Evolutionary conservation across 306 rosid species (phyloP).

Genomic region (Canavalia ensiformis): DNA sequence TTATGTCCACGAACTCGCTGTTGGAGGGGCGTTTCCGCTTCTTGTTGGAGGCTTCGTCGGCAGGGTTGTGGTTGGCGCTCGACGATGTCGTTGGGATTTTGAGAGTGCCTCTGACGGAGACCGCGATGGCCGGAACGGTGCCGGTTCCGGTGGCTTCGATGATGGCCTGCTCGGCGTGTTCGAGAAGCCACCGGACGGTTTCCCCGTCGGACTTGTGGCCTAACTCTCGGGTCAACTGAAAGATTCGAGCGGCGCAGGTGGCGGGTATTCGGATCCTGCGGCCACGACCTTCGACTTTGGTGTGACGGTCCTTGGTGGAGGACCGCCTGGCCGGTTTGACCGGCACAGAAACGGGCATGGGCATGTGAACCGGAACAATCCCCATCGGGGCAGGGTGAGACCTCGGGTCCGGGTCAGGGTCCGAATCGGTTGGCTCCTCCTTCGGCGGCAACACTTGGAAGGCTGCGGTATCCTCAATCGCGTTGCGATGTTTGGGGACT

Average conservation of each 20-base stretch:
- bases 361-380: conserved; percentile 31
- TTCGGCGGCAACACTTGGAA: conserved; percentile 39
- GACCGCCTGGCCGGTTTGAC: conserved; percentile 39
- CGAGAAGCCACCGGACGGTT: conserved; percentile 50
- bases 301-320: conserved; percentile 53
- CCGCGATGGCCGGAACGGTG: conserved; percentile 53
- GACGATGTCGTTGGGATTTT: conserved; percentile 42
- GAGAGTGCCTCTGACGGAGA: conserved; percentile 38
- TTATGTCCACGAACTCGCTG: conserved; percentile 63
- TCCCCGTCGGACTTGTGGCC: conserved; percentile 54
- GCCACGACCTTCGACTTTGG: conserved; percentile 52
- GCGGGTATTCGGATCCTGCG: conserved; percentile 54
- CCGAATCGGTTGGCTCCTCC: conserved; percentile 44
- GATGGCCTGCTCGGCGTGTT: conserved; percentile 47
- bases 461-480: background rate
- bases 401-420: conserved; percentile 25
- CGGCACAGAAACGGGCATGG: background rate
- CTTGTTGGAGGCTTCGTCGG: conserved; percentile 38
- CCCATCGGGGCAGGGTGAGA: conserved; percentile 1
- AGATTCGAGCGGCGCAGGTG: conserved; percentile 53
- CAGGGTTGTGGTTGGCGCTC: background rate
- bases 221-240: conserved; percentile 52
- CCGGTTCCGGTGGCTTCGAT: conserved; percentile 52
- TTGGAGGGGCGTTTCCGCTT: conserved; percentile 65
- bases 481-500: background rate